Evolutionary conservation across 345 rosid species (phyloP), one percentile per base, ranked within the genome.

Genomic region (Cardamine occulta): DNA sequence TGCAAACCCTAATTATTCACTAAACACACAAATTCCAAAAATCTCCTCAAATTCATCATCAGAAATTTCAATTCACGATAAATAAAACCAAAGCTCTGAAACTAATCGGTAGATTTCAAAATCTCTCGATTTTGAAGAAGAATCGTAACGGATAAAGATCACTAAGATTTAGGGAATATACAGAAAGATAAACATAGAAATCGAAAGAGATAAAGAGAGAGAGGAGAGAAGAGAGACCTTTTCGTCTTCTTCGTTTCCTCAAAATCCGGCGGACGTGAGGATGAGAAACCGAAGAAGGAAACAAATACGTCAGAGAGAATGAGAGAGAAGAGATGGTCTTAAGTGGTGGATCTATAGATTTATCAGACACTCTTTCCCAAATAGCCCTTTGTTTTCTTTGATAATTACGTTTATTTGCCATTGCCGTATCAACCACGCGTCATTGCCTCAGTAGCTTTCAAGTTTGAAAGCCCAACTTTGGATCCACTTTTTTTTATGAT

Each of bases 211-310:
- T 35, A 35, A 55, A 49, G 26, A 59, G 26, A 32, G 2, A 26
- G 35, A 34, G 35, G 72, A 47, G 42, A 66, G 52, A 55, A 23
- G 8, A 76, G 12, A 26, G 7, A 72, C 62, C 76, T 49, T 64
- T 17, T 17, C 13, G 6, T 39, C 68, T 63, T 54, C 37, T 26
- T 54, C 17, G 80, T 12, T 71, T 55, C 76, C 74, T 49, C 4
- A 61, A 72, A 58, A 78, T 34, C 55, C 68, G 80, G 61, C 48
- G 77, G 77, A 65, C 56, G 45, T 64, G 68, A 77, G 45, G 66
- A 56, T 63, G 75, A 56, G 80, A 55, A 66, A 37, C 52, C 66
- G 72, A 63, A 65, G 76, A 77, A 76, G 80, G 35, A 71, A 77
- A 71, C 34, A 67, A 75, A 67, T 47, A 71, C 80, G 80, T 77